These are phyloP conservation scores for Curvularia verruculosa DNA, from an alignment of 2,329 filamentous ascomycete genomes.

Conservation along the genomic window DNA sequence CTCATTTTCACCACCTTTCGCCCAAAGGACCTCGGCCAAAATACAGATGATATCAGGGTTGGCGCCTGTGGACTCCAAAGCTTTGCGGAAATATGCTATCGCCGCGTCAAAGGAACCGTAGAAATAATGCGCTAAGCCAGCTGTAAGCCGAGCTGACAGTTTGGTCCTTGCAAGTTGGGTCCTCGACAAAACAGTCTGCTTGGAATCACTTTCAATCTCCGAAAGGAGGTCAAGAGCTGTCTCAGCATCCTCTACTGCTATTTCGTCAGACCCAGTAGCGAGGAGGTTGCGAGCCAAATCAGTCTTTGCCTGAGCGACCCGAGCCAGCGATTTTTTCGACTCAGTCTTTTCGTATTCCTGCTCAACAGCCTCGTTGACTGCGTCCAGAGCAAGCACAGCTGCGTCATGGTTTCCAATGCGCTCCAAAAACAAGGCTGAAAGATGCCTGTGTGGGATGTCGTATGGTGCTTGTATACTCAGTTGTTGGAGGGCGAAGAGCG, in stretches of 20 bases:
- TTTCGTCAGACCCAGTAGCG: constrained; percentile 66
- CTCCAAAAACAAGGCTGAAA: constrained; percentile 81
- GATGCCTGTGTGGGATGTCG: constrained; percentile 75
- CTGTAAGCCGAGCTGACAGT: constrained; percentile 83
- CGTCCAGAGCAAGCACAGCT: constrained; percentile 68
- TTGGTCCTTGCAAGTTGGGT: constrained; percentile 73
- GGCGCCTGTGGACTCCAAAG: constrained; percentile 75
- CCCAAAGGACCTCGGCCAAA: constrained; percentile 91
- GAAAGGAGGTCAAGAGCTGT: constrained; percentile 78
- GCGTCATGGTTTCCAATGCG: constrained; percentile 71
- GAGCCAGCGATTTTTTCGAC: constrained; percentile 72
- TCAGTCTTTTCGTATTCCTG: constrained; percentile 84
- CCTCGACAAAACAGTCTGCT: constrained; percentile 60
- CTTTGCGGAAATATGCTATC: constrained; percentile 78
- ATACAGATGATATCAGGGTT: constrained; percentile 86
- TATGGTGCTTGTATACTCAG: constrained; percentile 72
- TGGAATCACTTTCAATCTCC: constrained; percentile 63
- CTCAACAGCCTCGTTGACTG: constrained; percentile 74
- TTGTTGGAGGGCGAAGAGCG: constrained; percentile 87
- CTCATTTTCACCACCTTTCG: constrained; percentile 76
- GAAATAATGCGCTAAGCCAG: constrained; percentile 83
- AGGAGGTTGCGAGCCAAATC: constrained; percentile 87
- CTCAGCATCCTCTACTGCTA: constrained; percentile 80
- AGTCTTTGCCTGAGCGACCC: constrained; percentile 81
- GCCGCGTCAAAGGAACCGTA: constrained; percentile 68